Evolutionary conservation across 2,329 filamentous ascomycete species (phyloP), one percentile per base, ranked within the genome.

Genomic region (Aspergillus unguis): DNA sequence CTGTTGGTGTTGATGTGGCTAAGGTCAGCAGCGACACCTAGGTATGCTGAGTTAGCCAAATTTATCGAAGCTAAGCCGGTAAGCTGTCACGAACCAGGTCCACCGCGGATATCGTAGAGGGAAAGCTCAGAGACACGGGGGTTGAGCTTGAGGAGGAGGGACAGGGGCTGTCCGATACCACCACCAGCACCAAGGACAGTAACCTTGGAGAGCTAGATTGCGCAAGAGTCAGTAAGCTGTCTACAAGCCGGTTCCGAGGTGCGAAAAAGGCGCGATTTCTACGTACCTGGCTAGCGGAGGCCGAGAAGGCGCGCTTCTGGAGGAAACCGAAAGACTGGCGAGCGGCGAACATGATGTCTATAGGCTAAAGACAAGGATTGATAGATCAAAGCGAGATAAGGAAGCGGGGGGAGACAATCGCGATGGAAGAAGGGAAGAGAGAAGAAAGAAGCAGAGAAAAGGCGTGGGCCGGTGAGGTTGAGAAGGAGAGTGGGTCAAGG

Each of bases 1-100:
- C 88, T 92, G 86, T 95, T 95, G 79, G 92, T 96, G 87, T 97
- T 97, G 85, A 99, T 91, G 83, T 99, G 94, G 71, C 88, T 89
- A 77, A 99, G 85, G 78, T 99, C 94, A 74, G 94, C 94, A 67
- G 92, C 94, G 77, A 99, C 94, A 87, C 92, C 92, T 94, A 66
- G 36, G 59, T 65, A 42, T 60, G 50, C 9, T 6, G 17, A 26
- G 46, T 59, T 45, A 58, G 55, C 50, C 50, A n/a, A 26, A 17
- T 42, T 40, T 33, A 37, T 44, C 44, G 36, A 45, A 42, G 17
- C 29, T 26, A 31, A 28, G n/a, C 11, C 4, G 8, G 11, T 32
- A 32, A 45, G 42, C 37, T 49, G 45, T 17, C 49, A 80, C 85
- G 62, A 85, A 95, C 91, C 92, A 74, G 92, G 92, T 70, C 83